phyloP scores from a whole-genome alignment of 345 rosid genomes.

The Punica granatum region DNA sequence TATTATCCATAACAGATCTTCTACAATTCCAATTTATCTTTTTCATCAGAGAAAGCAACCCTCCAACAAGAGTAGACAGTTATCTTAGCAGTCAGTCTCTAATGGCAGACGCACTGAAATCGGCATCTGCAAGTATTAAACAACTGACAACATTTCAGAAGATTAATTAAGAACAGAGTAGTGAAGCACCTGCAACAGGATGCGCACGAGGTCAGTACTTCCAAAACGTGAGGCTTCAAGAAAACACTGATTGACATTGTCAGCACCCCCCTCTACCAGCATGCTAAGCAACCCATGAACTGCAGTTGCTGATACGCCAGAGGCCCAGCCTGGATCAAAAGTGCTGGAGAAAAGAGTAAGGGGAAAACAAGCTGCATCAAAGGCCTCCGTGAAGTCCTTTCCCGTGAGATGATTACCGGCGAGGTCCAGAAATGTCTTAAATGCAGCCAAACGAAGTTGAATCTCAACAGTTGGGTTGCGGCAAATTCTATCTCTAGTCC shows the following conservation, averaged over 20 bases:
- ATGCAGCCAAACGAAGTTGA: constrained; percentile 87
- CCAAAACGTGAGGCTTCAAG: constrained; percentile 99
- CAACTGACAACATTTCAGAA: background rate
- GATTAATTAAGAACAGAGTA: constrained; percentile 8
- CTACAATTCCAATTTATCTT: background rate
- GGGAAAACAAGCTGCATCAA: constrained; percentile 98
- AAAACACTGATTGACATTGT: constrained; percentile 90
- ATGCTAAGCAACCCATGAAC: constrained; percentile 80
- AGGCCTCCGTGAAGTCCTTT: constrained; percentile 97
- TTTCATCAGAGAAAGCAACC: background rate
- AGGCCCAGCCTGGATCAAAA: constrained; percentile 93
- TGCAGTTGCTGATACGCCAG: constrained; percentile 83
- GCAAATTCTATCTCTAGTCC: constrained; percentile 45
- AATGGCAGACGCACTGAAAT: background rate
- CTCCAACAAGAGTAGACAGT: background rate
- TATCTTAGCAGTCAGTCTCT: background rate
- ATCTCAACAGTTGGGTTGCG: constrained; percentile 74
- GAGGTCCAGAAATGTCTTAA: constrained; percentile 82
- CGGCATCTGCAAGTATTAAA: background rate
- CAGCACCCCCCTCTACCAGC: constrained; percentile 95
- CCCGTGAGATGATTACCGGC: constrained; percentile 87
- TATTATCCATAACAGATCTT: background rate
- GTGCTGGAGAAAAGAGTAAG: constrained; percentile 85
- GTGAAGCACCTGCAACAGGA: constrained; percentile 64
- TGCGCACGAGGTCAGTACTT: constrained; percentile 95